phyloP scores from a whole-genome alignment of 352 stramenopile species.

The Pythium inflatum region DNA sequence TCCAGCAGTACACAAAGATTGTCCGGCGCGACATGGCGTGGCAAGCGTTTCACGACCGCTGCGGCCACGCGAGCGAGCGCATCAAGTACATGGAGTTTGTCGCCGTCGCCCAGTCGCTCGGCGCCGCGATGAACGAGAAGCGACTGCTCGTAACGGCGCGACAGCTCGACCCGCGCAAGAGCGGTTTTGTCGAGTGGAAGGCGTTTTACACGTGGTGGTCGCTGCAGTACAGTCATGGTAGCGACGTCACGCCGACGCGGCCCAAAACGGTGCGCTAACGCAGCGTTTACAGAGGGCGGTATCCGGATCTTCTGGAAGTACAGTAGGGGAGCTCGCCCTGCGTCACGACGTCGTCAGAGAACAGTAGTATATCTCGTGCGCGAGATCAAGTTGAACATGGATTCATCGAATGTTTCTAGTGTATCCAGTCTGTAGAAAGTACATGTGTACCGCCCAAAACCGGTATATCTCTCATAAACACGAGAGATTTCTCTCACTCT shows the following conservation, averaged over 20 bases:
- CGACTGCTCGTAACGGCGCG: conserved; percentile 49
- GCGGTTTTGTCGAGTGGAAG: conserved; percentile 60
- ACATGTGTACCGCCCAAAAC: too few species aligned
- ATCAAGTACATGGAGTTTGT: conserved; percentile 59
- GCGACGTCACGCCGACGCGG: not conserved
- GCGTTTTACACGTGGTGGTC: conserved; percentile 73
- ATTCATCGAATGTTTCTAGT: too few species aligned
- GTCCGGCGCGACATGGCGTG: conserved; percentile 60
- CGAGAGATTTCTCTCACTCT: too few species aligned
- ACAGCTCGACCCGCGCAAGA: conserved; percentile 56
- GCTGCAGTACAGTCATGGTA: conserved; percentile 38
- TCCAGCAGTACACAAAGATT: conserved; percentile 70
- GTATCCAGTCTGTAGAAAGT: too few species aligned
- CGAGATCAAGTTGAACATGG: too few species aligned
- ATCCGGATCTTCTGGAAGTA: too few species aligned
- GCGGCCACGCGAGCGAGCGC: conserved; percentile 14
- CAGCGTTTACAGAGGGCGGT: not conserved
- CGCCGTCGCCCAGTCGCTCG: conserved; percentile 45
- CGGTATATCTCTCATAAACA: too few species aligned
- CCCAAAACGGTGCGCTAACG: not conserved
- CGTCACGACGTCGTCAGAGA: too few species aligned
- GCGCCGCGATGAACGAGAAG: conserved; percentile 45
- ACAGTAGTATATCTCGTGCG: too few species aligned
- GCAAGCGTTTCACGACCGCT: conserved; percentile 53
- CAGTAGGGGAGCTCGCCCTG: too few species aligned